Base-by-base conservation (phyloP, 805 yeast genomes). In the Hanseniaspora valbyensis region DNA sequence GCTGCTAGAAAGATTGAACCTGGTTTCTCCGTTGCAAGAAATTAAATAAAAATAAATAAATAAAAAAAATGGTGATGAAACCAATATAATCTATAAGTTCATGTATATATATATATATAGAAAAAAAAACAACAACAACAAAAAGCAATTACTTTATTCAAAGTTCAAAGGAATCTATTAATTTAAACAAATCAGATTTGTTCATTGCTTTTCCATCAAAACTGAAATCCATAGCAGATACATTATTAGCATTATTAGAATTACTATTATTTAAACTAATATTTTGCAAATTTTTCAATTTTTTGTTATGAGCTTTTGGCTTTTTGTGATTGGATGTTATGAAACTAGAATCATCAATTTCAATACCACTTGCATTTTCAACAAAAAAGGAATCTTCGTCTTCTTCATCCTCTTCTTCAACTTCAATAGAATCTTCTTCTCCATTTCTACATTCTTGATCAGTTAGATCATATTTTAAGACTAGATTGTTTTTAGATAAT, bases 181-280 rank as follows among this genome's bases (percentile, higher is more conserved):
- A 59, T 41, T 67, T 64, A 37, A 69, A 67, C 13, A 69, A 55
- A 56, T 70, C 74, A 52, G 67, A 67, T 49, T 64, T 65, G 56
- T 69, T 70, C 64, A 70, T 60, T 2, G 73, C 74, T 53, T 70
- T 70, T 9, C 74, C 74, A 54, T 70, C 74, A 52, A 70, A 70
- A 58, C 72, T 68, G 46, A 70, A 53, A 22, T 70, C 74, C 60
- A 68, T 66, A 46, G 26, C 22, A 3, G 51, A 48, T 4, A 16
- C 36, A 26, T 46, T 46, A 16, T 24, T 8, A n/a, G n/a, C n/a
- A n/a, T n/a, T n/a, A n/a, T n/a, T n/a, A n/a, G n/a, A n/a, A n/a
- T n/a, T n/a, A 12, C 12, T 28, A 28, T 12, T 28, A 12, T 28
- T 28, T 16, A 39, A 2, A 39, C 14, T 39, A 4, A 21, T 39